Base-by-base conservation (phyloP, 2,329 filamentous ascomycete species). In the Fusarium nelsonii region DNA sequence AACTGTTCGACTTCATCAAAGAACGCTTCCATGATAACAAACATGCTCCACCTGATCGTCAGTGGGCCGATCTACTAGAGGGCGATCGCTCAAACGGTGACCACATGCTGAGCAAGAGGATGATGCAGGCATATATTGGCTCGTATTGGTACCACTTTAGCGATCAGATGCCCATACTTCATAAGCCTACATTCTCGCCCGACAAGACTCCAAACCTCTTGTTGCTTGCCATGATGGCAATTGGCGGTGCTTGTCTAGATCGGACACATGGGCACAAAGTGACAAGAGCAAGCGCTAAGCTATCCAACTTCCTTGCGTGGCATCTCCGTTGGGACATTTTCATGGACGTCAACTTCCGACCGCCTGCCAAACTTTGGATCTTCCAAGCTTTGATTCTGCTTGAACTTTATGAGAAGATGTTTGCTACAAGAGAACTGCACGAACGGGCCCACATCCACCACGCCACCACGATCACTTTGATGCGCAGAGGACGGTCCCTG, bases 321-420 rank as follows among this genome's bases (percentile, higher is more conserved):
- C 93, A 97, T 80, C 82, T 97, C n/a, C 88, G 96, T 57, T 97
- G 94, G 93, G 92, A 97, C 78, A 92, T 97, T 37, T 97, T 98
- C 77, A 96, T 94, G 85, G 92, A 97, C 76, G 85, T 87, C 15
- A 93, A 94, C 79, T 97, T 97, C 80, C 86, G 93, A 18, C 94
- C 96, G 2, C 95, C 96, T 0, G 95, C 95, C 10, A 97, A 97
- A 79, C 82, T 99, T 9, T 99, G 95, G 95, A 89, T 97, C 1
- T 98, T 98, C 81, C 96, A 98, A 78, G 91, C 95, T 2, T 82
- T 98, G 52, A 84, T 98, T 6, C 85, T 98, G 7, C 85, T 98
- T 14, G 96, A 99, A 78, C 83, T 97, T 1, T 98, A 97, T 74
- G 96, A 99, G 81, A 99, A 99, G 84, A 96, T 97, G 92, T 98